phyloP scores from a whole-genome alignment of 164 flowering plant species.

The Chloranthus sessilifolius region DNA sequence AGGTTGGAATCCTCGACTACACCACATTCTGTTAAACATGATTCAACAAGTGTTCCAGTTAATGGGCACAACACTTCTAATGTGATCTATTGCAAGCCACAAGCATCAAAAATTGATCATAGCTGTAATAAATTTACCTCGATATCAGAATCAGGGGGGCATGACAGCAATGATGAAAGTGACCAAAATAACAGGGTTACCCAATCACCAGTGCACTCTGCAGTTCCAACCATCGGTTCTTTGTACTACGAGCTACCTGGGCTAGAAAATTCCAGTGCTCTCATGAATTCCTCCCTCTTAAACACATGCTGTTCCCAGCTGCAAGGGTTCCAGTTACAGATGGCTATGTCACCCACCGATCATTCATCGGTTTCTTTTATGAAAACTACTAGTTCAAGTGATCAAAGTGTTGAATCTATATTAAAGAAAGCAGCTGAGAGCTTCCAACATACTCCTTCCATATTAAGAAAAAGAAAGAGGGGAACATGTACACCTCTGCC shows the following conservation, averaged over 20 bases:
- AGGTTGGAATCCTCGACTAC: slow-evolving; percentile 27
- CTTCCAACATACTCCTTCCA: slow-evolving; percentile 85
- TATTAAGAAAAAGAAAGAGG: slow-evolving; percentile 68
- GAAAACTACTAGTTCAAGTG: slow-evolving; percentile 27
- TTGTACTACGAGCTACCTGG: slow-evolving; percentile 48
- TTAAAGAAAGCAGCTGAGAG: slow-evolving; percentile 74
- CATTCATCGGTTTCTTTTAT: slow-evolving; percentile 58
- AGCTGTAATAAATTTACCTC: slow-evolving; percentile 26
- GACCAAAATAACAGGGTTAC: slow-evolving; percentile 24
- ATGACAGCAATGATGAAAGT: slow-evolving; percentile 12
- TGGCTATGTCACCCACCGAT: slow-evolving; percentile 35
- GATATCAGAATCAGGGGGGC: slow-evolving; percentile 19
- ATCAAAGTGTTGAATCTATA: slow-evolving; percentile 58
- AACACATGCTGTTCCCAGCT: slow-evolving; percentile 13
- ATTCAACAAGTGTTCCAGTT: slow-evolving; percentile 23
- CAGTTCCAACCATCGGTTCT: slow-evolving; percentile 36
- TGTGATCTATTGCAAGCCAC: slow-evolving; percentile 22
- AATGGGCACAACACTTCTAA: slow-evolving; percentile 39
- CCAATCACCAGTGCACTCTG: slow-evolving; percentile 25
- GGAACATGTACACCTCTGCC: no score
- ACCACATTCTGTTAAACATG: slow-evolving; percentile 18
- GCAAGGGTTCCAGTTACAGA: slow-evolving; percentile 25
- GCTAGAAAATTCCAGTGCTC: slow-evolving; percentile 20
- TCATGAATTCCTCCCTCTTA: slow-evolving; percentile 25
- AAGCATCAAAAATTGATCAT: slow-evolving; percentile 24